phyloP scores from a whole-genome alignment of 148 eudicot species.

The Agrostemma githago region DNA sequence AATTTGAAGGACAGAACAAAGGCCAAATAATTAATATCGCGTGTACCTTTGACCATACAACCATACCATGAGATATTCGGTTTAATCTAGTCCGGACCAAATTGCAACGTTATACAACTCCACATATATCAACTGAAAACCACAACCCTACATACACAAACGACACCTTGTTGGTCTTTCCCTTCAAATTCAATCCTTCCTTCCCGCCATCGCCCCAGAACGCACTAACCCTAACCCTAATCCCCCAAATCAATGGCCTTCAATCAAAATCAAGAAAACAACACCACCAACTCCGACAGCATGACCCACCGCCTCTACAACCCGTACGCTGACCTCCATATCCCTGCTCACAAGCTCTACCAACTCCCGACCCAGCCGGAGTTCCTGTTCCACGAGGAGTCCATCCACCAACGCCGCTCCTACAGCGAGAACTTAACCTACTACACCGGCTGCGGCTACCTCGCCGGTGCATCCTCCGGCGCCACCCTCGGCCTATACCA shows the following conservation, averaged over 20 bases:
- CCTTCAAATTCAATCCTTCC: too few relatives aligned
- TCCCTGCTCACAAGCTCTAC: conserved; percentile 56
- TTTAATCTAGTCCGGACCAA: too few relatives aligned
- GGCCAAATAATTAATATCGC: too few relatives aligned
- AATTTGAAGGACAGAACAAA: too few relatives aligned
- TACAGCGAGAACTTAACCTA: conserved; percentile 87
- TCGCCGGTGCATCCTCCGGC: conserved; percentile 58
- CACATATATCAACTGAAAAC: too few relatives aligned
- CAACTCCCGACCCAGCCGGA: conserved; percentile 80
- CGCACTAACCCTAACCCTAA: conserved; percentile 14
- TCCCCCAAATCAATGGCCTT: conserved; percentile 6
- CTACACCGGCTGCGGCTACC: conserved; percentile 78
- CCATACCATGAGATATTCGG: too few relatives aligned
- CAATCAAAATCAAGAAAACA: background rate
- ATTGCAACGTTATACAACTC: too few relatives aligned
- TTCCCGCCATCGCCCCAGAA: background rate
- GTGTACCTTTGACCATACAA: too few relatives aligned
- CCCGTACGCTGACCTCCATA: conserved; percentile 69
- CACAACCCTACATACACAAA: too few relatives aligned
- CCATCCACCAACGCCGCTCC: conserved; percentile 66
- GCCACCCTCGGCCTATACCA: conserved; percentile 47
- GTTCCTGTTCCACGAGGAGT: conserved; percentile 73
- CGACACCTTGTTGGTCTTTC: too few relatives aligned
- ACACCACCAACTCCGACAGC: background rate
- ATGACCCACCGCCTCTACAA: conserved; percentile 54